Conservation (phyloP, 192 early-diverging fungal genomes). For the Backusella morwellensis region DNA sequence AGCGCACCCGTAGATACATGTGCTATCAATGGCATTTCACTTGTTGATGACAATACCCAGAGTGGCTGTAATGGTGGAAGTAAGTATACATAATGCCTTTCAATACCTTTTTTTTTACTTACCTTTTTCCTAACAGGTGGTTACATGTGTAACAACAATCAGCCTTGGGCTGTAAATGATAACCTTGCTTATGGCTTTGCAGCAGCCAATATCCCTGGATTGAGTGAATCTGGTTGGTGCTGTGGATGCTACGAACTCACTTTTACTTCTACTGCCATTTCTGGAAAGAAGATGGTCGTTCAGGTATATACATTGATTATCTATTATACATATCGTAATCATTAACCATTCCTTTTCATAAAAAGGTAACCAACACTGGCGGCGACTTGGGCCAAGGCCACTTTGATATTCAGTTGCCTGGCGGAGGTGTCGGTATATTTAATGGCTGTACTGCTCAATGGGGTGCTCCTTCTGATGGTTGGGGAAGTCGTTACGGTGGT, state of each 20-base stretch:
- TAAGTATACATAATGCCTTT: background rate
- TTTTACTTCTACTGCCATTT: constrained; percentile 15
- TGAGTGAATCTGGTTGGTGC: constrained; percentile 16
- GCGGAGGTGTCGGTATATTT: constrained; percentile 30
- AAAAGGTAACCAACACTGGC: constrained; percentile 20
- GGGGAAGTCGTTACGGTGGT: constrained; percentile 24
- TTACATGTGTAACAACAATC: constrained; percentile 27
- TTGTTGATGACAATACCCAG: background rate
- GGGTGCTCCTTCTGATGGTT: constrained; percentile 15
- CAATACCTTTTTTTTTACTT: background rate
- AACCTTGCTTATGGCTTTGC: constrained; percentile 32
- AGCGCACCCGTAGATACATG: constrained; percentile 16
- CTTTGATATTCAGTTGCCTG: constrained; percentile 31
- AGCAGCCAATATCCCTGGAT: constrained; percentile 24
- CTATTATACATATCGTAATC: no score
- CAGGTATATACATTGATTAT: background rate
- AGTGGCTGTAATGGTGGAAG: constrained; percentile 21
- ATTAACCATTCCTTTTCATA: background rate
- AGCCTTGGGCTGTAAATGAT: constrained; percentile 24
- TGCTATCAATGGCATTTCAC: constrained; percentile 21
- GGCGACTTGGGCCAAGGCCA: constrained; percentile 18
- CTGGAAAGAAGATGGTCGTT: constrained; percentile 26
- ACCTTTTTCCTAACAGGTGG: background rate
- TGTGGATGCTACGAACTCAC: constrained; percentile 27
- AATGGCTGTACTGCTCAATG: constrained; percentile 23